A percentile compares a stretch with the other conserved stretches of the same genome.
These are phyloP conservation scores for Trichoderma asperelloides DNA, from an alignment of 495 filamentous ascomycete species.

Conservation along the genomic window DNA sequence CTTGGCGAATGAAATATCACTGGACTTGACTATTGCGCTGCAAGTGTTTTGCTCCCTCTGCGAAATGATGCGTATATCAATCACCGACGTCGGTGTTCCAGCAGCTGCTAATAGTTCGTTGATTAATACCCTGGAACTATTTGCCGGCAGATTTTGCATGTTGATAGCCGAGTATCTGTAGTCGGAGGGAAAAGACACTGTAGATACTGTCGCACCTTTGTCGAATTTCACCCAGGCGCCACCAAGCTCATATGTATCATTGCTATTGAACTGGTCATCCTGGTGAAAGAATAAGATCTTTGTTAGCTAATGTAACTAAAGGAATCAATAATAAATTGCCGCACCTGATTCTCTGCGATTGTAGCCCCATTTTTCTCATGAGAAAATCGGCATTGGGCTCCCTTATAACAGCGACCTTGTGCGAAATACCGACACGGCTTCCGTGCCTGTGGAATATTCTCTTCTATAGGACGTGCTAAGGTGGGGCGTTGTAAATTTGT, in stretches of 20 bases:
- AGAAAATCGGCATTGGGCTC: background rate
- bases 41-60: background rate
- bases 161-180: background rate
- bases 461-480: too few species aligned
- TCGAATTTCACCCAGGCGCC: conserved; percentile 23
- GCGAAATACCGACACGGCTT: too few species aligned
- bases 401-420: too few species aligned
- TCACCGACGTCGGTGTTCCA: background rate
- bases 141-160: background rate
- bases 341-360: too few species aligned
- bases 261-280: background rate
- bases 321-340: too few species aligned
- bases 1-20: background rate
- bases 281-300: background rate
- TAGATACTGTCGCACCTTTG: conserved; percentile 19
- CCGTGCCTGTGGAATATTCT: too few species aligned
- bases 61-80: background rate
- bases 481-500: too few species aligned
- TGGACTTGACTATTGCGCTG: background rate
- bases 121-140: background rate
- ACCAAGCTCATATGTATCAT: conserved; percentile 9
- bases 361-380: background rate
- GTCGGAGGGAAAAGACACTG: conserved; percentile 13
- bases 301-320: background rate
- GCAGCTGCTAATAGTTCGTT: background rate